Evolutionary conservation across 331 rosid species (phyloP).

Genomic region (Malus hybrid): DNA sequence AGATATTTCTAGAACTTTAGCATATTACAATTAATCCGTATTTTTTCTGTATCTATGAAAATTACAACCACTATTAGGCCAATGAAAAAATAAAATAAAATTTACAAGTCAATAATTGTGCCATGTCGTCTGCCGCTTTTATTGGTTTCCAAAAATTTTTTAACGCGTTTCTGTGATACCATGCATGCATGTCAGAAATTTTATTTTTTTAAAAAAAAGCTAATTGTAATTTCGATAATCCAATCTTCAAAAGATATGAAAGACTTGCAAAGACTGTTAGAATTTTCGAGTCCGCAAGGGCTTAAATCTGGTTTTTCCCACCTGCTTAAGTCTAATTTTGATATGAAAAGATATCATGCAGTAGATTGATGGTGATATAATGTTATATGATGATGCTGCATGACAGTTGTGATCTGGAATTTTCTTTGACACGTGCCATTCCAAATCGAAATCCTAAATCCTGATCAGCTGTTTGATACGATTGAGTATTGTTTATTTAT

Average conservation of each 20-base stretch:
- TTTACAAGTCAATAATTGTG: not conserved
- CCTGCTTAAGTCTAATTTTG: too few relatives aligned
- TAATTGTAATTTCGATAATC: too few relatives aligned
- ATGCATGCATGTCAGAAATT: too few relatives aligned
- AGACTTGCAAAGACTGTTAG: not conserved
- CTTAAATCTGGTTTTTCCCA: not conserved
- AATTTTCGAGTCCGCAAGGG: not conserved
- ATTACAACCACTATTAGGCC: not conserved
- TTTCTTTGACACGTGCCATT: not conserved
- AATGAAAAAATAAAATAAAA: too few relatives aligned
- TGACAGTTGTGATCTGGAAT: not conserved
- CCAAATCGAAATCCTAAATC: not conserved
- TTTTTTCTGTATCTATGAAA: not conserved
- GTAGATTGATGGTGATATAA: too few relatives aligned
- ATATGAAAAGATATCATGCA: too few relatives aligned
- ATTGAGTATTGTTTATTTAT: not conserved
- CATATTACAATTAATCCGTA: too few relatives aligned
- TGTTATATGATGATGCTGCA: not conserved
- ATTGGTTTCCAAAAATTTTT: slow-evolving; percentile 9
- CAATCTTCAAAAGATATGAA: too few relatives aligned
- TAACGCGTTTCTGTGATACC: not conserved
- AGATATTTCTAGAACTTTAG: not conserved
- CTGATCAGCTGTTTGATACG: not conserved
- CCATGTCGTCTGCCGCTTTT: slow-evolving; percentile 39
- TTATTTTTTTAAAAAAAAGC: too few relatives aligned